Conservation (phyloP, 2,329 filamentous ascomycete genomes). For the Colletotrichum sp. region DNA sequence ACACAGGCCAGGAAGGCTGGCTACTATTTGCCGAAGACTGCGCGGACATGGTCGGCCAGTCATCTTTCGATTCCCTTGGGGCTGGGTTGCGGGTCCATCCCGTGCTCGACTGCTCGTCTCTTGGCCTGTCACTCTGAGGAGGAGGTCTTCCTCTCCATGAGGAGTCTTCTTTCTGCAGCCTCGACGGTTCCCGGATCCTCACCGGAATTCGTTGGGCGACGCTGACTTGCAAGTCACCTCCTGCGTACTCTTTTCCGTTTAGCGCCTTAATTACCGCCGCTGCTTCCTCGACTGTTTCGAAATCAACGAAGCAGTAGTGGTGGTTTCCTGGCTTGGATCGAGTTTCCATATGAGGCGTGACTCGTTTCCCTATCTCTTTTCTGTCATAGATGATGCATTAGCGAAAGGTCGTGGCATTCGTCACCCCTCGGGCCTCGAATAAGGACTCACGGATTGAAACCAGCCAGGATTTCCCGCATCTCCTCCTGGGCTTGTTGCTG, state of each 20-base stretch:
- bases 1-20: background rate
- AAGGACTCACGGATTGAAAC: conserved; percentile 44
- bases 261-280: conserved; percentile 51
- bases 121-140: background rate
- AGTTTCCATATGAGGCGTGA: conserved; percentile 63
- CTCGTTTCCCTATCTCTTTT: conserved; percentile 50
- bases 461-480: conserved; percentile 50
- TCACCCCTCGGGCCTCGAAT: rapidly evolving
- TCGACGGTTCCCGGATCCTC: background rate
- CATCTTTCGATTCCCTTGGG: background rate
- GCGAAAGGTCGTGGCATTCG: background rate
- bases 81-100: background rate
- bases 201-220: background rate
- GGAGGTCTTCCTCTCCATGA: background rate
- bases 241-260: conserved; percentile 33
- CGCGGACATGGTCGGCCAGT: background rate
- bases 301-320: conserved; percentile 72
- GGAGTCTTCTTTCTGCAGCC: background rate
- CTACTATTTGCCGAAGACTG: background rate
- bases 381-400: conserved; percentile 25
- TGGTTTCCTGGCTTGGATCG: conserved; percentile 56
- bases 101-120: background rate
- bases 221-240: background rate
- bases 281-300: conserved; percentile 59
- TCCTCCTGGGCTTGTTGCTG: conserved; percentile 51